A percentile compares a stretch with the other conserved stretches of the same genome.
phyloP scores from a whole-genome alignment of 2,329 filamentous ascomycete genomes.

The Arachnomyces sp. region DNA sequence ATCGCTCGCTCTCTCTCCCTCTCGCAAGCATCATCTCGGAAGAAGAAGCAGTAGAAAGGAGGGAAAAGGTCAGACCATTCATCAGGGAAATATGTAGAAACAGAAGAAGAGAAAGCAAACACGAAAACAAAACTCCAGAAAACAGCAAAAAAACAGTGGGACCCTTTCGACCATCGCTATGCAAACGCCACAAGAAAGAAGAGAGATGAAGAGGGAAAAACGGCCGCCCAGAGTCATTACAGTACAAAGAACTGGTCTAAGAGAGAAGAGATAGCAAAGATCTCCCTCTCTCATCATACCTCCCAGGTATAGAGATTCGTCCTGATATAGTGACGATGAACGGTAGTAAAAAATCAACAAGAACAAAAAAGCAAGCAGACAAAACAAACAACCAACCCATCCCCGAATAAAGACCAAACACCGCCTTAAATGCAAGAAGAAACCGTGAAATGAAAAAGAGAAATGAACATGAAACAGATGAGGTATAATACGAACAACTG shows the following conservation, averaged over 20 bases:
- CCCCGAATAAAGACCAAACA: slow-evolving; percentile 12
- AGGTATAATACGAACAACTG: slow-evolving; percentile 24
- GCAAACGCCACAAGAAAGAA: slow-evolving; percentile 8
- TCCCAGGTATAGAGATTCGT: no score
- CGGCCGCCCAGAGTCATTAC: not conserved
- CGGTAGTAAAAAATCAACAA: slow-evolving; percentile 13
- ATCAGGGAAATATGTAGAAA: slow-evolving; percentile 14
- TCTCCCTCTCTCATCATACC: no score
- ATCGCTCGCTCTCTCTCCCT: no score
- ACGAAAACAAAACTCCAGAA: slow-evolving; percentile 15
- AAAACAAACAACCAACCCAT: slow-evolving; percentile 14
- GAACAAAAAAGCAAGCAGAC: slow-evolving; percentile 8
- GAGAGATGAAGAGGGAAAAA: not conserved
- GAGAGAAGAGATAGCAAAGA: no score
- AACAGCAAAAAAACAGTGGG: not conserved
- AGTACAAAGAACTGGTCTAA: not conserved
- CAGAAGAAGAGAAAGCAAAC: slow-evolving; percentile 11
- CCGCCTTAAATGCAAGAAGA: slow-evolving; percentile 17
- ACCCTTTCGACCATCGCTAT: slow-evolving; percentile 3
- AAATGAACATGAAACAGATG: not conserved
- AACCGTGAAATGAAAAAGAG: slow-evolving; percentile 13
- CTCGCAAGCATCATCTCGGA: no score
- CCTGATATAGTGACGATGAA: no score
- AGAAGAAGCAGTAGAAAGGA: no score
- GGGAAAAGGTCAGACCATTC: not conserved